Evolutionary conservation across 2,329 filamentous ascomycete species (phyloP).

Genomic region (Penicillium sp.): DNA sequence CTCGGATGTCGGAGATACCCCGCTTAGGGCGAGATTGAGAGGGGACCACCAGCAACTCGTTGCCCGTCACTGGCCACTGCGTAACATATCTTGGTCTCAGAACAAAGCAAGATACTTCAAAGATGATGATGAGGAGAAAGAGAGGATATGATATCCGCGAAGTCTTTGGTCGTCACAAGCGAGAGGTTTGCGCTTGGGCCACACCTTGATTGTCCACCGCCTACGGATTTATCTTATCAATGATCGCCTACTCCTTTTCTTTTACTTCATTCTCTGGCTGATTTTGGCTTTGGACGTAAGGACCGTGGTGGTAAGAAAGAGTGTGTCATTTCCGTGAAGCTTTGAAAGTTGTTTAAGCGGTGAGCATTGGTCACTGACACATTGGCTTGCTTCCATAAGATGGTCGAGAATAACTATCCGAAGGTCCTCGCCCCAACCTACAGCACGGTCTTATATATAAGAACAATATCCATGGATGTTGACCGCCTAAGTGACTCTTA

Average conservation of each 20-base stretch:
- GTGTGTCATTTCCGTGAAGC: neutral
- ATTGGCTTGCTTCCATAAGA: neutral
- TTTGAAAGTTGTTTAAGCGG: neutral
- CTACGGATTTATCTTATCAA: constrained; percentile 16
- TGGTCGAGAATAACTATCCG: neutral
- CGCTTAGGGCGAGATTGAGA: constrained; percentile 14
- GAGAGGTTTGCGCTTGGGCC: constrained; percentile 37
- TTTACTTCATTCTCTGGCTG: neutral
- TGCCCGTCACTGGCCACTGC: constrained; percentile 19
- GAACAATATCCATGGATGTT: too few species aligned
- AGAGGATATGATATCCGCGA: constrained; percentile 9
- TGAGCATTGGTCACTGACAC: neutral
- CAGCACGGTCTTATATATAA: too few species aligned
- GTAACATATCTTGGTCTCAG: constrained; percentile 14
- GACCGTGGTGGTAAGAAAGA: neutral
- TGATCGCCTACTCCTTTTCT: constrained; percentile 3
- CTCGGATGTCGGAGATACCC: constrained; percentile 18
- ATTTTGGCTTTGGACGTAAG: neutral
- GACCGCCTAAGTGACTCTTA: too few species aligned
- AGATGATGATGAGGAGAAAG: constrained; percentile 1
- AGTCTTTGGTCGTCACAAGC: constrained; percentile 27
- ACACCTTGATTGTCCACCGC: constrained; percentile 35
- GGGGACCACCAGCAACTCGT: constrained; percentile 15
- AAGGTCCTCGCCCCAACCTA: neutral
- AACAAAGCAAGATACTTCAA: neutral